Evolutionary conservation across 1,139 yeast genomes (phyloP), one percentile per base, ranked within the genome.

Genomic region (Debaryomycetaceae sp.): DNA sequence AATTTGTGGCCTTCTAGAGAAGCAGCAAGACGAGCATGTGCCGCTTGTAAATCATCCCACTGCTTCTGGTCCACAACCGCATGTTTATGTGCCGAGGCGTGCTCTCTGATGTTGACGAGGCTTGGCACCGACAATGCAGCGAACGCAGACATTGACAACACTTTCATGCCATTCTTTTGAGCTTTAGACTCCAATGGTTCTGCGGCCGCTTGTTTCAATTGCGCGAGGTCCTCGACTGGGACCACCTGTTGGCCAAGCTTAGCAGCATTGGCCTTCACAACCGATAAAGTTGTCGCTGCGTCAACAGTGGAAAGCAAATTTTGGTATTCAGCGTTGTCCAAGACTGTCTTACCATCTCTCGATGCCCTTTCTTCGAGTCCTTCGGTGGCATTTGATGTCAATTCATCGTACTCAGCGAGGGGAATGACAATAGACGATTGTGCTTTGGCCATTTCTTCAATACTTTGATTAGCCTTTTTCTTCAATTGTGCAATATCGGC

Each of bases 401-500:
- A 35, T 2, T 31, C 33, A 5, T 42, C 34, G 16, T 35, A 41
- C 9, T 43, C 44, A 5, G 18, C 28, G 2, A 25, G 18, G 16
- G 38, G 34, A 14, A 51, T 20, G 5, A 45, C 34, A n/a, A 24
- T 25, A 23, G 49, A 13, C 40, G 37, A 16, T 37, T 36, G 6
- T 29, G 32, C 6, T 15, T 29, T n/a, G 3, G 74, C 75, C 28
- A 53, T 52, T 5, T 48, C 43, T 56, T 35, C 14, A 61, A 46
- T 7, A 62, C 65, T 10, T 38, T 33, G 4, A 42, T 38, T 1
- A 46, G 32, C 21, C 32, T 32, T 14, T 29, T 18, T 7, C 41
- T 34, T 28, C 11, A 42, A 23, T 14, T 35, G 30, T n/a, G 32
- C 33, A 9, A 42, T 15, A 1, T 36, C 27, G 5, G 20, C n/a